Conservation (phyloP, 164 flowering plant genomes). For the Taxillus chinensis region DNA sequence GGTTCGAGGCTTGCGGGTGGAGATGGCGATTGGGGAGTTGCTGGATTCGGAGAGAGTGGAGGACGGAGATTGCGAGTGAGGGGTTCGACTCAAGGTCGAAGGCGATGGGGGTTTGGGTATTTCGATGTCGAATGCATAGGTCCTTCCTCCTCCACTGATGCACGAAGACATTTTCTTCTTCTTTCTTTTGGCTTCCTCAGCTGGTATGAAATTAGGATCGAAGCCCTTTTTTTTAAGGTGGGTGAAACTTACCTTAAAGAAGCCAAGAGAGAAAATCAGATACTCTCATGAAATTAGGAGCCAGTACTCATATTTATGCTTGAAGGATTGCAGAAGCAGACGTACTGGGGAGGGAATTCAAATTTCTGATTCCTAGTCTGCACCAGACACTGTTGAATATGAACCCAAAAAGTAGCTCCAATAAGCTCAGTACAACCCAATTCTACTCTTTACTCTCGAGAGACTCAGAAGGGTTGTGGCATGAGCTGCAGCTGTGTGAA, state of each 20-base stretch:
- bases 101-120: conserved; percentile 55
- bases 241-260: background rate
- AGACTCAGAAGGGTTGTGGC: too few relatives aligned
- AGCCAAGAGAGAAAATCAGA: background rate
- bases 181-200: too few relatives aligned
- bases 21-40: conserved; percentile 51
- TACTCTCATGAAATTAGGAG: background rate
- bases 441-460: too few relatives aligned
- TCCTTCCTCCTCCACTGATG: conserved; percentile 56
- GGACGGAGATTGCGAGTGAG: conserved; percentile 65
- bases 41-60: conserved; percentile 73
- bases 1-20: conserved; percentile 63
- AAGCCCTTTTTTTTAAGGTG: too few relatives aligned
- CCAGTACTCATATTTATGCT: too few relatives aligned
- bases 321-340: background rate
- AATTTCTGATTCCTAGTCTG: background rate
- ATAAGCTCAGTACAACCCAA: background rate
- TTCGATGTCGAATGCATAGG: conserved; percentile 52
- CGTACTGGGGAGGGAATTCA: background rate
- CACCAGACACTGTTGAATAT: background rate
- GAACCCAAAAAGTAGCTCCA: background rate
- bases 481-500: too few relatives aligned
- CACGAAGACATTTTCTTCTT: conserved; percentile 47
- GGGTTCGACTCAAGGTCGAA: conserved; percentile 32
- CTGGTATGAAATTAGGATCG: too few relatives aligned